Conservation (phyloP, 768 basidiomycete species). For the Hygrocybe punicea region DNA sequence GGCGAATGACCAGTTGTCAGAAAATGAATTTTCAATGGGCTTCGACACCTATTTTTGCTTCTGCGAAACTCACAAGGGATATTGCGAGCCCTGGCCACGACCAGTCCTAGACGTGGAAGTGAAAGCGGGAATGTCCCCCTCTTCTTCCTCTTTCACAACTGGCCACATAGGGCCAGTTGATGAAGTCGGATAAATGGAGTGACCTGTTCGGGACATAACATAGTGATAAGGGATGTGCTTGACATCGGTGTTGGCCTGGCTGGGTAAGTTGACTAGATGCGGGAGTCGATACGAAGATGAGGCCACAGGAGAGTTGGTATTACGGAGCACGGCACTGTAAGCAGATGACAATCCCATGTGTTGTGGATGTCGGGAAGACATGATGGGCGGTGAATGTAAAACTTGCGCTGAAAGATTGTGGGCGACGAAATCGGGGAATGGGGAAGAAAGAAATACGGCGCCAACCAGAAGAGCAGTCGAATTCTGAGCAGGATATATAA, state of each 20-base stretch:
- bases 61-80: too few relatives aligned
- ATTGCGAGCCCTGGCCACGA: too few relatives aligned
- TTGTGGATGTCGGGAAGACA: slow-evolving; percentile 4
- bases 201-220: slow-evolving; percentile 26
- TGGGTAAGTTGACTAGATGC: slow-evolving; percentile 35
- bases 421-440: slow-evolving; percentile 47
- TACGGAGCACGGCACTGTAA: slow-evolving; percentile 34
- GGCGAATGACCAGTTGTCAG: too few relatives aligned
- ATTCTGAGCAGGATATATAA: slow-evolving; percentile 51
- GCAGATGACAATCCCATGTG: slow-evolving; percentile 25
- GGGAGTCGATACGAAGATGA: slow-evolving; percentile 35
- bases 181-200: slow-evolving; percentile 5
- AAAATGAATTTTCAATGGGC: too few relatives aligned
- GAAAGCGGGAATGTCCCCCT: too few relatives aligned
- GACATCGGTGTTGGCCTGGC: slow-evolving; percentile 27
- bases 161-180: slow-evolving; percentile 14
- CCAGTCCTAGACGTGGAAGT: too few relatives aligned
- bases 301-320: slow-evolving; percentile 21
- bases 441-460: slow-evolving; percentile 44
- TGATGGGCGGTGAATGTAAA: neutral
- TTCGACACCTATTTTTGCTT: too few relatives aligned
- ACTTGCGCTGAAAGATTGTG: neutral
- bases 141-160: slow-evolving; percentile 32
- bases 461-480: slow-evolving; percentile 52
- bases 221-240: slow-evolving; percentile 38